Base-by-base conservation (phyloP, 805 yeast genomes). In the Lachancea meyersii region DNA sequence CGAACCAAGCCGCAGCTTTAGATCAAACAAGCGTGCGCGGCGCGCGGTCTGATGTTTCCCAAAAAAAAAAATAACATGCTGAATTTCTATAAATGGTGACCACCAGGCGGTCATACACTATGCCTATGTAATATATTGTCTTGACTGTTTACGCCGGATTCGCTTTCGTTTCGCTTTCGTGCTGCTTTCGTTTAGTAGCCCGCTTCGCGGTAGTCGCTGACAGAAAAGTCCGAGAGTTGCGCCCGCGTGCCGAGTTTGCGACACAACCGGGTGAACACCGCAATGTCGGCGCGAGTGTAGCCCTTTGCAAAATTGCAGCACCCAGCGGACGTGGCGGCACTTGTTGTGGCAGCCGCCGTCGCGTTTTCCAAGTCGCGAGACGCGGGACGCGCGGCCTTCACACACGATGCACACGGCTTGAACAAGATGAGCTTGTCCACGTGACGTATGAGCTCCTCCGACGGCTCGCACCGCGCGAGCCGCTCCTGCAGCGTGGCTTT, bases 251-350 rank as follows among this genome's bases (percentile, higher is more conserved):
- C 48, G 11, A 44, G 22, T 30, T 44, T 48, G 30, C 50, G 60
- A 43, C 60, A 63, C 31, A 55, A 50, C 48, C 61, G 62, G 47
- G 67, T 64, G 47, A 58, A 67, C 38, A 61, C 64, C 40, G 65
- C 58, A 11, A 77, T 75, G 53, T 79, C 85, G 48, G 76, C 77
- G 55, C 80, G 76, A 6, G 84, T 79, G 54, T 76, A 76, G 3
- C 86, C 87, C 55, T 76, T 79, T 27, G 82, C 73, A 53, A 80
- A 80, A 28, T 66, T 58, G 54, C 87, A 81, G 23, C 28, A 41
- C 19, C 63, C 52, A 34, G 43, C 8, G 3, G 35, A 19, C 23
- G 23, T 23, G 26, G 34, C 20, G 22, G 40, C 11, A 8, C 22
- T 14, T 33, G n/a, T 23, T 4, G 14, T 24, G 8, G 21, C 24